Evolutionary conservation across 176 grass and related monocot genomes (phyloP).

Genomic region (Phragmites australis): DNA sequence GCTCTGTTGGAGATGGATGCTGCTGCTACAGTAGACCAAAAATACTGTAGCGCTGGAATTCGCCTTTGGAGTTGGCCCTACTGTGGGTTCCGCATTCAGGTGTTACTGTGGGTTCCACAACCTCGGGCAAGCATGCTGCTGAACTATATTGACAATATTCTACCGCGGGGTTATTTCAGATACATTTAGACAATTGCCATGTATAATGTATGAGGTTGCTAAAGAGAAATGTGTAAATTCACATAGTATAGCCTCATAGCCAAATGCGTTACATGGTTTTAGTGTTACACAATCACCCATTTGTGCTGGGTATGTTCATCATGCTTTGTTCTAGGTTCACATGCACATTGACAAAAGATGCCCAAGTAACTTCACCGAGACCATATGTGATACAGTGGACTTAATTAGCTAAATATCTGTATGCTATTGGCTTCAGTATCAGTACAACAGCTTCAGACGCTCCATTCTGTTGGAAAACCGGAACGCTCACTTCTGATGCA

Average conservation of each 20-base stretch:
- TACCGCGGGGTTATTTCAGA: neutral
- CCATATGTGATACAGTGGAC: neutral
- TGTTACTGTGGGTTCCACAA: too few species aligned
- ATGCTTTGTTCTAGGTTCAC: neutral
- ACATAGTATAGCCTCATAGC: neutral
- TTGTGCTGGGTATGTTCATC: neutral
- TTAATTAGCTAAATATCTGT: neutral
- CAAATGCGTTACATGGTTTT: neutral
- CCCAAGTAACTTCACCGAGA: neutral
- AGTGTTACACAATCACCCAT: conserved; percentile 22
- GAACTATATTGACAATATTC: neutral
- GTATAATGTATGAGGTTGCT: neutral
- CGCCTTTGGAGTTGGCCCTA: too few species aligned
- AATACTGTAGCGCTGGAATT: too few species aligned
- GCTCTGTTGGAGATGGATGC: too few species aligned
- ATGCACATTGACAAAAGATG: neutral
- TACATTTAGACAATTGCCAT: neutral
- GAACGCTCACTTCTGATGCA: conserved; percentile 32
- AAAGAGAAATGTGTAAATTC: neutral
- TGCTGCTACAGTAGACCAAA: too few species aligned
- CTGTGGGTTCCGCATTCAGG: too few species aligned
- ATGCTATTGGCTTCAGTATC: conserved; percentile 30
- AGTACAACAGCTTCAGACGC: conserved; percentile 21
- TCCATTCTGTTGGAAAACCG: conserved; percentile 32
- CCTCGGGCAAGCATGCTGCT: too few species aligned